Conservation (phyloP, 116 monocot species). For the Phalaenopsis hybrid region DNA sequence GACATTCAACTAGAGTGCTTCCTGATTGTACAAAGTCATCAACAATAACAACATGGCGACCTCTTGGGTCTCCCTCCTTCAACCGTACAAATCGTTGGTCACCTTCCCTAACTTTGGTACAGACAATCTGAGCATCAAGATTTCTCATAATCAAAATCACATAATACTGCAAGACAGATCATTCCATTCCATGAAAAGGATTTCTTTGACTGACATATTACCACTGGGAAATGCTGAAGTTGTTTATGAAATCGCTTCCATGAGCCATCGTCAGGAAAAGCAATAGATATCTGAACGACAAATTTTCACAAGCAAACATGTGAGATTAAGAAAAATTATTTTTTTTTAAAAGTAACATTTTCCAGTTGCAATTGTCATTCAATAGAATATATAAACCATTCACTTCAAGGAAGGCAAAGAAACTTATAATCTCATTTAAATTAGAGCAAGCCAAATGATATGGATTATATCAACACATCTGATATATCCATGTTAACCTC, state of each 20-base stretch:
- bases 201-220: slow-evolving; percentile 23
- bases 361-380: neutral
- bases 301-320: neutral
- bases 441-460: neutral
- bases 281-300: slow-evolving; percentile 71
- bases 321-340: neutral
- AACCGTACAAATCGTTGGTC: slow-evolving; percentile 73
- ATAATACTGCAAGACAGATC: neutral
- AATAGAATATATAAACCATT: neutral
- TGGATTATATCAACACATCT: neutral
- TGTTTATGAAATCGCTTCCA: slow-evolving; percentile 95
- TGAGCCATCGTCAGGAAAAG: slow-evolving; percentile 96
- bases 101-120: slow-evolving; percentile 96
- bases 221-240: slow-evolving; percentile 93
- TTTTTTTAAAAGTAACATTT: neutral
- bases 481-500: no score
- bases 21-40: slow-evolving; percentile 99
- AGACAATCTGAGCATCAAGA: slow-evolving; percentile 53
- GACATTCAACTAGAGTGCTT: slow-evolving; percentile 89
- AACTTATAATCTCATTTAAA: no score
- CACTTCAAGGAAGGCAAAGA: no score
- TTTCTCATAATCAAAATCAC: neutral
- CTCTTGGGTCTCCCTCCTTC: slow-evolving; percentile 91
- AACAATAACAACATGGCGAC: slow-evolving; percentile 95
- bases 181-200: neutral